Evolutionary conservation across 306 rosid species (phyloP), one percentile per base, ranked within the genome.

Genomic region (Nissolia schottii): DNA sequence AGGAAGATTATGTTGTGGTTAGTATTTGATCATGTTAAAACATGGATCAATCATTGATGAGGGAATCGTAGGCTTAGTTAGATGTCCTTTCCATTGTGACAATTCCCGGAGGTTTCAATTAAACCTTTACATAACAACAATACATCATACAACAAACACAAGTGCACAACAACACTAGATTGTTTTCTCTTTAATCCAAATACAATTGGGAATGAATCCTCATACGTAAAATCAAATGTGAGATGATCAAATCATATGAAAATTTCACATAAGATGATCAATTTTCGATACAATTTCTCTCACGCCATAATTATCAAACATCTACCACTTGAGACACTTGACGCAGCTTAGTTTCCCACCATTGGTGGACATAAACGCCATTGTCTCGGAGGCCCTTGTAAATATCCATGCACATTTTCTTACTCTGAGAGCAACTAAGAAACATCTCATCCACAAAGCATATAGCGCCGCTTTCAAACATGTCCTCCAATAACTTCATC

Each of bases 321-420:
- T 76, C 9, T 19, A 37, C 35, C 45, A 69, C 14, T 14, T 16
- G 25, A 68, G 57, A 6, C 68, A 18, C 77, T 54, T 22, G 32
- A 55, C 28, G 61, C 81, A 43, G 14, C 13, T 62, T 62, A 59
- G 72, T 51, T 76, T 58, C 88, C 91, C 93, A 91, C 95, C 90
- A 89, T 62, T 94, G 98, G 84, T 94, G 98, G 43, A 89, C 97
- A 87, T 74, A 91, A 43, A 94, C 91, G 25, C 98, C 96, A 43
- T 70, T 82, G 82, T 70, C 71, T 56, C 97, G 83, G 27, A 94
- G 94, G 66, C 83, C 92, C 66, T 46, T 71, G 67, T 77, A 84
- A 67, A 94, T 80, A 80, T 85, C 85, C 87, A 83, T 82, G 77
- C 98, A 94, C 71, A 13, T 43, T 43, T 79, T 81, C 29, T 74